These are phyloP conservation scores for Hymenoscyphus albidus DNA, from an alignment of 2,329 filamentous ascomycete genomes.

Conservation along the genomic window DNA sequence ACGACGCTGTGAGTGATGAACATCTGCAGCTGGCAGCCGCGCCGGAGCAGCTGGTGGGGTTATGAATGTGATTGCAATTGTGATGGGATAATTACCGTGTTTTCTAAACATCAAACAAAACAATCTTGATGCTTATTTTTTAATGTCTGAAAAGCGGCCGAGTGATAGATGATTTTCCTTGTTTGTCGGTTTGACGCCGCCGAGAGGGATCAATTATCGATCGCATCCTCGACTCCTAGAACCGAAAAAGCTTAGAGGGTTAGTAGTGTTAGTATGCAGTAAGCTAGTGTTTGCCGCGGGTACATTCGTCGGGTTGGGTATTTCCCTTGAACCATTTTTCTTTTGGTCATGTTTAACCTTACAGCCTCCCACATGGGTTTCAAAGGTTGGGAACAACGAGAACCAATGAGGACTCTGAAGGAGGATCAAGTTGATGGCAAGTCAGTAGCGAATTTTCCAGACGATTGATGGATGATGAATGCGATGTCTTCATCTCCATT, in stretches of 20 bases:
- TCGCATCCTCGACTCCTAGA: too few species aligned
- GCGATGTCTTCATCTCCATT: not conserved
- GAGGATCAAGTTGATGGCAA: not conserved
- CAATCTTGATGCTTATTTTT: not conserved
- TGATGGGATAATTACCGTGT: conserved; percentile 1
- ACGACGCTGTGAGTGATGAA: not conserved
- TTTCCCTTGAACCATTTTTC: not conserved
- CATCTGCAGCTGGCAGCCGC: conserved; percentile 1
- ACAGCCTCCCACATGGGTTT: not conserved
- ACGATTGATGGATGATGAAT: not conserved
- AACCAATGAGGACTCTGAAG: not conserved
- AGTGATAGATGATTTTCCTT: not conserved
- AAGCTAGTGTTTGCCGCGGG: not conserved
- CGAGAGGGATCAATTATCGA: not conserved
- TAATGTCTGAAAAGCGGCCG: not conserved
- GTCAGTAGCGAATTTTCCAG: not conserved
- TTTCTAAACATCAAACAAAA: not conserved
- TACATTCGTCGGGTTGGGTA: not conserved
- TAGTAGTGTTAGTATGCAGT: not conserved
- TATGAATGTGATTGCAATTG: not conserved
- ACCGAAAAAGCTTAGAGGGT: not conserved
- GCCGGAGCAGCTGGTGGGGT: not conserved
- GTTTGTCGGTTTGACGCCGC: not conserved
- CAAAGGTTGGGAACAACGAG: not conserved
- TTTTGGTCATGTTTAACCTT: not conserved